phyloP scores from a whole-genome alignment of 2,329 filamentous ascomycete genomes.

The Colletotrichum caudatum region DNA sequence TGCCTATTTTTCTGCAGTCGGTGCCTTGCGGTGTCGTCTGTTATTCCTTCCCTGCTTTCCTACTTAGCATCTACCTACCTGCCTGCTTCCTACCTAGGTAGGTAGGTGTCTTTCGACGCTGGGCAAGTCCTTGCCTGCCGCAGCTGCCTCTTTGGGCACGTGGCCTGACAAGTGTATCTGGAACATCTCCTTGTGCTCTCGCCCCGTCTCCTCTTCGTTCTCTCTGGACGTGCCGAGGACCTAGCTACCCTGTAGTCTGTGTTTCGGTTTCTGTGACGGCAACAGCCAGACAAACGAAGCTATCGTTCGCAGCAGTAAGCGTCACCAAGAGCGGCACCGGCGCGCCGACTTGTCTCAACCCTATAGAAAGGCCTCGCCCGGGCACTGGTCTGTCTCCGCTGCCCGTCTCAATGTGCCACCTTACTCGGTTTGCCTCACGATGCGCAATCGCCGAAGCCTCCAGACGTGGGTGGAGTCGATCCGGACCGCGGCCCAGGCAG shows the following conservation, averaged over 20 bases:
- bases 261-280: not conserved
- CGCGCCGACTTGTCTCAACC: not conserved
- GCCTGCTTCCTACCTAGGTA: not conserved
- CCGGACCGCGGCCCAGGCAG: constrained; percentile 12
- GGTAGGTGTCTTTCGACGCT: not conserved
- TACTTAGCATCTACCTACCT: not conserved
- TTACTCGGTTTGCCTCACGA: not conserved
- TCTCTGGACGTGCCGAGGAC: not conserved
- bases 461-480: constrained; percentile 35
- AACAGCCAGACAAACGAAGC: not conserved
- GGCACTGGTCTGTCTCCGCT: not conserved
- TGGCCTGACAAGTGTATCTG: not conserved
- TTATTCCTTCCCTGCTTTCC: not conserved
- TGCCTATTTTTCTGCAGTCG: not conserved
- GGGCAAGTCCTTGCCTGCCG: not conserved
- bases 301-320: not conserved
- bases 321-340: not conserved
- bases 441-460: constrained; percentile 34
- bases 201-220: not conserved
- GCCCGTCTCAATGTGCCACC: not conserved
- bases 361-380: not conserved
- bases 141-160: not conserved
- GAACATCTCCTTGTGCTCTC: not conserved
- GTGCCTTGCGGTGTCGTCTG: not conserved
- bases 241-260: not conserved